Conservation (phyloP, 306 rosid genomes). For the Vicia villosa region DNA sequence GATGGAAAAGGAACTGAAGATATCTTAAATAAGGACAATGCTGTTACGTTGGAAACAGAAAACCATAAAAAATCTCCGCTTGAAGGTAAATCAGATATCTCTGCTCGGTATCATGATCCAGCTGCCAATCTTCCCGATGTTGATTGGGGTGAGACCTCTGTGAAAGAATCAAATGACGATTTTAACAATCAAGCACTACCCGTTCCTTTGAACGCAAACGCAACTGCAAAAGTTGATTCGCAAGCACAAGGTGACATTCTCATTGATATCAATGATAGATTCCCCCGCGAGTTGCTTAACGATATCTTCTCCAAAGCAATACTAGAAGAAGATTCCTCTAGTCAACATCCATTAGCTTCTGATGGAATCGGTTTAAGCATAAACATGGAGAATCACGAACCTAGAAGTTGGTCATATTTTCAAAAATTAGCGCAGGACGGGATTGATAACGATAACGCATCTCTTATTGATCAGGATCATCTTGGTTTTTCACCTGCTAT, state of each 20-base stretch:
- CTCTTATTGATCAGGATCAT: constrained; percentile 88
- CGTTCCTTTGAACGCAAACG: constrained; percentile 43
- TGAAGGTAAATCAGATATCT: constrained; percentile 36
- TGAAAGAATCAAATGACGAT: constrained; percentile 42
- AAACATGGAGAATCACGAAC: constrained; percentile 75
- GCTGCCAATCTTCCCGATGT: constrained; percentile 18
- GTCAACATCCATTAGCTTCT: constrained; percentile 47
- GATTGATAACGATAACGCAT: constrained; percentile 59
- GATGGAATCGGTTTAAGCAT: constrained; percentile 73
- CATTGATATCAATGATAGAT: constrained; percentile 78
- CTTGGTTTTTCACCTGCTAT: constrained; percentile 53
- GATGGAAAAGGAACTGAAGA: constrained; percentile 37
- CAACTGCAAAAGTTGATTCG: constrained; percentile 38
- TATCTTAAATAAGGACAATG: constrained; percentile 13
- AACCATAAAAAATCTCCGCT: constrained; percentile 1
- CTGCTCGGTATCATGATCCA: constrained; percentile 34
- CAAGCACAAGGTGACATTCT: constrained; percentile 68
- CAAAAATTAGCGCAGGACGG: constrained; percentile 76
- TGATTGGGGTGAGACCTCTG: constrained; percentile 5
- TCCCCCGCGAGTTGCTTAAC: constrained; percentile 77
- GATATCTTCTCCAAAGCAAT: constrained; percentile 88
- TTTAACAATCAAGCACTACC: constrained; percentile 38
- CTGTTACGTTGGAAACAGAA: constrained; percentile 15
- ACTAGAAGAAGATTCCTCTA: constrained; percentile 59
- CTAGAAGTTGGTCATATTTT: constrained; percentile 84